A percentile compares a stretch with the other conserved stretches of the same genome.
These are phyloP conservation scores for Gossypioides kirkii DNA, from an alignment of 345 rosid species.

Conservation along the genomic window DNA sequence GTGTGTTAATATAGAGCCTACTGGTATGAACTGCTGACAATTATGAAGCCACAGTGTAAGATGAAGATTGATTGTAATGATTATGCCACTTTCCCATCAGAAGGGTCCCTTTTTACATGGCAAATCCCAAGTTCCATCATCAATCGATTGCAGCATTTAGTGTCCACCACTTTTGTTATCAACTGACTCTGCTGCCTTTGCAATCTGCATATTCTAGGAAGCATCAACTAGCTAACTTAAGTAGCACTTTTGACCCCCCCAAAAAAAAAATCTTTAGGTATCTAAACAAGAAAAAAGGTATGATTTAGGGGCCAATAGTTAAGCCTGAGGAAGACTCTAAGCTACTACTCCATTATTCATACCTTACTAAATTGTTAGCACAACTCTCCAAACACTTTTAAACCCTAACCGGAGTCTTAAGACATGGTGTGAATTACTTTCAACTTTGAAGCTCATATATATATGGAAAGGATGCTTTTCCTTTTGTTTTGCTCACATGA, in stretches of 20 bases:
- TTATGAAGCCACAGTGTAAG: not conserved
- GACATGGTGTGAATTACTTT: too few species aligned
- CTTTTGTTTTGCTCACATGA: not conserved
- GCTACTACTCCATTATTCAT: too few species aligned
- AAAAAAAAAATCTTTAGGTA: too few species aligned
- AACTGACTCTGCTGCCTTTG: not conserved
- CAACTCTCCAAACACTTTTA: too few species aligned
- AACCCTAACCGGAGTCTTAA: too few species aligned
- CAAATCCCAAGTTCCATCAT: slow-evolving; percentile 1
- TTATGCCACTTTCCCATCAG: slow-evolving; percentile 13
- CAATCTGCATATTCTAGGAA: not conserved
- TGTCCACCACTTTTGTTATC: not conserved
- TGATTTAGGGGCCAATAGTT: too few species aligned
- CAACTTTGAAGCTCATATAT: not conserved
- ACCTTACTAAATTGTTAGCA: too few species aligned
- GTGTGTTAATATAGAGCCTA: too few species aligned
- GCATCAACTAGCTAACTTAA: too few species aligned
- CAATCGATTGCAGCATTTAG: not conserved
- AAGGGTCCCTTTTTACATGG: not conserved
- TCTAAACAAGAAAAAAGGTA: too few species aligned
- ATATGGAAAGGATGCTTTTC: not conserved
- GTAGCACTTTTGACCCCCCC: accelerated
- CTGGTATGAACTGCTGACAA: not conserved
- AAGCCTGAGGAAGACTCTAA: too few species aligned
- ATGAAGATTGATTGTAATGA: slow-evolving; percentile 17